Conservation (phyloP, 768 basidiomycete genomes). For the Galerina sulciceps region DNA sequence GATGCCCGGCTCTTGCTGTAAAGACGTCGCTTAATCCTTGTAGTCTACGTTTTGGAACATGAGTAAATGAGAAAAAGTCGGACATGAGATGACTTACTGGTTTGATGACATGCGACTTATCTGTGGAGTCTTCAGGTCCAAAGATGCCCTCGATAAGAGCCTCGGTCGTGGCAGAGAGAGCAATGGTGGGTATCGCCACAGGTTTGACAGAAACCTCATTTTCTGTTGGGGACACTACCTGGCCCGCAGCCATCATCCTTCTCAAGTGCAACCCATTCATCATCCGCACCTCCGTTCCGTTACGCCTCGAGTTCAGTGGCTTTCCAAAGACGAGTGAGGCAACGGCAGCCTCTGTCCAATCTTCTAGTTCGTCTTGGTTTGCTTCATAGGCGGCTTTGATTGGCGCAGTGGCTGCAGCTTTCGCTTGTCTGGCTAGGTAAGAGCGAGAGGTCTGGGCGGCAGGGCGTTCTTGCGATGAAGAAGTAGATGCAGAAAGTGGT, state of each 20-base stretch:
- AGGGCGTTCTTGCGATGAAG: not conserved
- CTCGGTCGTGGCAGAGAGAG: not conserved
- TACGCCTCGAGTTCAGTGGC: not conserved
- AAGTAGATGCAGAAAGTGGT: not conserved
- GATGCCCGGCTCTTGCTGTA: not conserved
- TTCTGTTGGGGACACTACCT: not conserved
- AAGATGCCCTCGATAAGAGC: not conserved
- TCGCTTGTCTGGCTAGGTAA: not conserved
- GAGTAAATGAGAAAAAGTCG: not conserved
- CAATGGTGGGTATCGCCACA: not conserved
- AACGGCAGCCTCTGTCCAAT: slow-evolving; percentile 14
- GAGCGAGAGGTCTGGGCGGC: not conserved
- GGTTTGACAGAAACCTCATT: not conserved
- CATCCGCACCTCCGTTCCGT: not conserved
- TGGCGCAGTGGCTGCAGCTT: not conserved
- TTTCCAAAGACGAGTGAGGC: slow-evolving; percentile 10
- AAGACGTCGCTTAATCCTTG: not conserved
- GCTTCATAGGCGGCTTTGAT: slow-evolving; percentile 1
- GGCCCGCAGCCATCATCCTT: not conserved
- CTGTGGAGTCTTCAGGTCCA: not conserved
- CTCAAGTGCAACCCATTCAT: not conserved
- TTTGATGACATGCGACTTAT: not conserved
- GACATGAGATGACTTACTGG: not conserved
- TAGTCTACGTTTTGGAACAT: not conserved
- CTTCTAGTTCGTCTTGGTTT: slow-evolving; percentile 17